Base-by-base conservation (phyloP, 495 filamentous ascomycete genomes). In the Staphylotrichum tortipilum region DNA sequence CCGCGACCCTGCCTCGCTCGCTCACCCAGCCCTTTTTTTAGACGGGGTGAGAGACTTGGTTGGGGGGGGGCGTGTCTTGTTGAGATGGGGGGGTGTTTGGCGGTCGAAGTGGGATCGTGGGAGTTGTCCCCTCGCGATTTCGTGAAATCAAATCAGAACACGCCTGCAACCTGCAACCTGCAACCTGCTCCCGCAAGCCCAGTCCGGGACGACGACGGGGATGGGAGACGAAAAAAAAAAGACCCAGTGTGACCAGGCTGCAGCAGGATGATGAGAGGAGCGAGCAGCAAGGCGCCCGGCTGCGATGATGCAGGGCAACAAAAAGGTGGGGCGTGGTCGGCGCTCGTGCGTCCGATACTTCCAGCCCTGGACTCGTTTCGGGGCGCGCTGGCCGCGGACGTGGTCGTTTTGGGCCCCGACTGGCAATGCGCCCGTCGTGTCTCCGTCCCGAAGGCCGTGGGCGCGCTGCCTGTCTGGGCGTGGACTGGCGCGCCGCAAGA, bases 181-280 rank as follows among this genome's bases (percentile, higher is more conserved):
- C n/a, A n/a, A n/a, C n/a, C n/a, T n/a, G n/a, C n/a, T n/a, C n/a
- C n/a, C n/a, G n/a, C n/a, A n/a, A n/a, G n/a, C n/a, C n/a, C n/a
- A n/a, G n/a, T n/a, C n/a, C n/a, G n/a, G n/a, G n/a, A n/a, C n/a
- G n/a, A n/a, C n/a, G n/a, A n/a, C n/a, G n/a, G n/a, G n/a, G n/a
- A n/a, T n/a, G n/a, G n/a, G n/a, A n/a, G n/a, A n/a, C 12, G 9
- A 53, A 48, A 31, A 28, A 24, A 31, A 52, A 53, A 62, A 64
- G 58, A 44, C 2, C 10, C n/a, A 9, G 56, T 59, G 60, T 60
- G 62, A 64, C 57, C 54, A 61, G 62, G 53, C 58, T 56, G 62
- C 62, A 67, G 64, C 42, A 53, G 52, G 34, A 50, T 22, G 17
- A n/a, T n/a, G n/a, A n/a, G 35, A n/a, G 17, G 31, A 29, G 40